phyloP scores from a whole-genome alignment of 768 basidiomycete species.

The Strobilomyces dryophilus region DNA sequence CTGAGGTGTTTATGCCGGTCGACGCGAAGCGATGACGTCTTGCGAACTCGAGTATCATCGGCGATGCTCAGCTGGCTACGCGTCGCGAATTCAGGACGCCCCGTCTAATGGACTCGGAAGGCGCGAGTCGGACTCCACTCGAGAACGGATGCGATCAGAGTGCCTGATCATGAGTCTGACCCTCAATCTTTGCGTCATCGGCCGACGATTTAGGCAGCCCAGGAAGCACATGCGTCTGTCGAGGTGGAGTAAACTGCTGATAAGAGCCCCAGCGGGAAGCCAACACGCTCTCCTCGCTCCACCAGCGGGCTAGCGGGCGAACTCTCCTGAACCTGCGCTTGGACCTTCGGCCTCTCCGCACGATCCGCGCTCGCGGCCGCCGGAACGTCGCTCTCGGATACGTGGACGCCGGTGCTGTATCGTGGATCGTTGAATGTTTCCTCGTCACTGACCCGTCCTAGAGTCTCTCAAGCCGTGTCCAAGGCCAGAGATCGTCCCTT shows the following conservation, averaged over 20 bases:
- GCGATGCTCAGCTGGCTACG: neutral
- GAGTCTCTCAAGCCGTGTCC: neutral
- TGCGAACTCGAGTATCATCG: neutral
- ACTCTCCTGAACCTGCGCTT: no score
- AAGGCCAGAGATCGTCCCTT: neutral
- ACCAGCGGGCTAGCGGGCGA: no score
- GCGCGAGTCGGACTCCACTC: neutral
- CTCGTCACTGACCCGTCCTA: no score
- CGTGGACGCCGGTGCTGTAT: neutral
- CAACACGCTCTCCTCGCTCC: no score
- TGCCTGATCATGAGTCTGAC: no score
- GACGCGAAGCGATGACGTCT: constrained; percentile 1
- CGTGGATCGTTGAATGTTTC: neutral
- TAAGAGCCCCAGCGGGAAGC: neutral
- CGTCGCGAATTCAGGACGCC: neutral
- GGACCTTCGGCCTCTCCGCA: neutral
- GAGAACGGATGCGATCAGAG: no score
- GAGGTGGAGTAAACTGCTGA: constrained; percentile 1
- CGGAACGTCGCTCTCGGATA: neutral
- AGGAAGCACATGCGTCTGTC: neutral
- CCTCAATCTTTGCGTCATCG: neutral
- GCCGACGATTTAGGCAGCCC: neutral
- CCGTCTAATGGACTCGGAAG: neutral
- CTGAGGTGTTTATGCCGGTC: neutral
- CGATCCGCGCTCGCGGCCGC: neutral